Evolutionary conservation across 2,329 filamentous ascomycete species (phyloP).

Genomic region (Curvularia sp.): DNA sequence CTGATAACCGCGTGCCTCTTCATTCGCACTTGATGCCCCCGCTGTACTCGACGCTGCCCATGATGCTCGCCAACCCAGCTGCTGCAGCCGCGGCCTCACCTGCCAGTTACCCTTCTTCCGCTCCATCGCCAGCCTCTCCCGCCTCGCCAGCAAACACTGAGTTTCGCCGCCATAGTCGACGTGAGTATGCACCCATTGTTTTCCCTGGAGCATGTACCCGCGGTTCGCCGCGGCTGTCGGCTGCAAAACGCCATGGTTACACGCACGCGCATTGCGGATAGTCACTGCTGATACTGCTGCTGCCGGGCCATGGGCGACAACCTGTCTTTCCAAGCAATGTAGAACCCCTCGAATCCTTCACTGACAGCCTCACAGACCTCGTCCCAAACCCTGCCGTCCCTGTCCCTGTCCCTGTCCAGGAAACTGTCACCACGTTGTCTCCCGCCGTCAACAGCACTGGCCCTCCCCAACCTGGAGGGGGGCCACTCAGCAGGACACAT

Average conservation of each 20-base stretch:
- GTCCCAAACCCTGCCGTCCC: constrained; percentile 18
- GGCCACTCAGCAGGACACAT: constrained; percentile 50
- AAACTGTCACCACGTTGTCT: constrained; percentile 37
- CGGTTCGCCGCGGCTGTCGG: constrained; percentile 18
- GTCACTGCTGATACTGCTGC: background rate
- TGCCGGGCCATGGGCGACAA: background rate
- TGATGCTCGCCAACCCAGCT: constrained; percentile 30
- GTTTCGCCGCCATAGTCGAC: constrained; percentile 24
- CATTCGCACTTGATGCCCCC: constrained; percentile 13
- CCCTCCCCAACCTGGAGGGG: constrained; percentile 45
- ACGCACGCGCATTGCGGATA: background rate
- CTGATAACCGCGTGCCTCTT: constrained; percentile 25
- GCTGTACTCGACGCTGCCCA: constrained; percentile 14
- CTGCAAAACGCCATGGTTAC: constrained; percentile 3
- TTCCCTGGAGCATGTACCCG: constrained; percentile 10
- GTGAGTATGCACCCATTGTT: constrained; percentile 25
- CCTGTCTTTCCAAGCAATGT: background rate
- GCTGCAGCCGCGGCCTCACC: background rate
- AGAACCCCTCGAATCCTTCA: too few species aligned
- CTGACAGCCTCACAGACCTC: constrained; percentile 24
- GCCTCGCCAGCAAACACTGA: constrained; percentile 24
- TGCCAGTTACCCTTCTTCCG: background rate
- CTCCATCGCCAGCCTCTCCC: constrained; percentile 12
- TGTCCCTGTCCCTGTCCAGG: constrained; percentile 13
- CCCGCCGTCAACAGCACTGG: constrained; percentile 27